Evolutionary conservation across 768 basidiomycete species (phyloP).

Genomic region (Podaxis pistillaris): DNA sequence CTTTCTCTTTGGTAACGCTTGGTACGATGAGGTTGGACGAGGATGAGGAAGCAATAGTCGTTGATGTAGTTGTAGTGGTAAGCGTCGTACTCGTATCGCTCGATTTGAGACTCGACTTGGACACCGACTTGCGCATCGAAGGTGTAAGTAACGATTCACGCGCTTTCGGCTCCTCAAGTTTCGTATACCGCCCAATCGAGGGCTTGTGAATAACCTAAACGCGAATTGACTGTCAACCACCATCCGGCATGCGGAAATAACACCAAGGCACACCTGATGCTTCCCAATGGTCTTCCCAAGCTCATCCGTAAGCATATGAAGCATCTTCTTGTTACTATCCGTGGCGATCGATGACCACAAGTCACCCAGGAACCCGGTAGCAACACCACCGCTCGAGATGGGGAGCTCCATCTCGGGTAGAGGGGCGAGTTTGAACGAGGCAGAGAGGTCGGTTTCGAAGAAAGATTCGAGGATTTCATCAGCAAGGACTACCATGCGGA

Average conservation of each 20-base stretch:
- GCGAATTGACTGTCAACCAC: background rate
- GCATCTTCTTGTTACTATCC: conserved; percentile 89
- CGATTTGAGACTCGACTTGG: conserved; percentile 46
- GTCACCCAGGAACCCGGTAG: conserved; percentile 71
- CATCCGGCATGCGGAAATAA: background rate
- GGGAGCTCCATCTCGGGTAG: conserved; percentile 68
- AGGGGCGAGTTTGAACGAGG: conserved; percentile 79
- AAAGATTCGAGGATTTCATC: conserved; percentile 96
- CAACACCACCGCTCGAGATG: conserved; percentile 31
- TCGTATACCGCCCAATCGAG: conserved; percentile 82
- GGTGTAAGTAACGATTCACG: conserved; percentile 84
- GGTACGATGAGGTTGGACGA: conserved; percentile 27
- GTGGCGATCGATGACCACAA: conserved; percentile 89
- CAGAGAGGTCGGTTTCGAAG: conserved; percentile 89
- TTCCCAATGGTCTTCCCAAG: conserved; percentile 93
- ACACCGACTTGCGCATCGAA: conserved; percentile 56
- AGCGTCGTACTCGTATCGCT: conserved; percentile 8
- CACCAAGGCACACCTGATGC: conserved; percentile 60
- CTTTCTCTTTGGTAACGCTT: conserved; percentile 27
- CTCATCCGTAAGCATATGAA: conserved; percentile 91
- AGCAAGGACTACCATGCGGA: conserved; percentile 98
- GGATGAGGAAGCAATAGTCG: conserved; percentile 14
- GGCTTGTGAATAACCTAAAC: conserved; percentile 69
- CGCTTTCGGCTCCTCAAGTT: conserved; percentile 83
- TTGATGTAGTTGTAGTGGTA: background rate